Conservation (phyloP, 2,329 filamentous ascomycete genomes). For the Malbranchea zuffiana region DNA sequence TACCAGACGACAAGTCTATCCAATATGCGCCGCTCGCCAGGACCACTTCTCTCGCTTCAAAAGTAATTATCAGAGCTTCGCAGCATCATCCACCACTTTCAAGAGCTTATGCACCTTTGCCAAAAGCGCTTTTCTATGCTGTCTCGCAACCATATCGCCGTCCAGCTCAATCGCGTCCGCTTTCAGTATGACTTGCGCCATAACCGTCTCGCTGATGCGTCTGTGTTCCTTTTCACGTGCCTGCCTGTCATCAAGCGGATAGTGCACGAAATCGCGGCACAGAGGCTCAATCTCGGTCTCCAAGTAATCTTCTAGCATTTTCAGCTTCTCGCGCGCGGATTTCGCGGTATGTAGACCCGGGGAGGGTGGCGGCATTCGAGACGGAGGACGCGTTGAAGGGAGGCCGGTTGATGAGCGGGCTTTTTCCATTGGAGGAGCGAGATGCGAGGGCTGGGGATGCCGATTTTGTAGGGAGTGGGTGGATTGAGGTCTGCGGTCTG, state of each 20-base stretch:
- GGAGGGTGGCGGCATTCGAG: too few relatives aligned
- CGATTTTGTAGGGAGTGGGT: too few relatives aligned
- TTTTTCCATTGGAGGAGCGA: too few relatives aligned
- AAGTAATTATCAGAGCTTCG: constrained; percentile 13
- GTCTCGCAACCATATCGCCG: constrained; percentile 47
- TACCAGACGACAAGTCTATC: too few relatives aligned
- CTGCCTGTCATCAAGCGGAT: constrained; percentile 32
- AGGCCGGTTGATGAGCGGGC: too few relatives aligned
- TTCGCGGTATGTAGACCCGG: not conserved
- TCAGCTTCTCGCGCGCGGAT: constrained; percentile 26
- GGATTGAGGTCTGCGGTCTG: too few relatives aligned
- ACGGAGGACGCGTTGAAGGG: too few relatives aligned
- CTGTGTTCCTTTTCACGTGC: constrained; percentile 34
- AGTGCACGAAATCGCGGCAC: constrained; percentile 28
- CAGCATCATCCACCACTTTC: constrained; percentile 28
- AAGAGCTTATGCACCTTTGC: constrained; percentile 33
- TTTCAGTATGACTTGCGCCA: constrained; percentile 38
- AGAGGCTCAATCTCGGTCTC: constrained; percentile 29
- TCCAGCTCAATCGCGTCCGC: constrained; percentile 66
- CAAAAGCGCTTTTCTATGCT: constrained; percentile 39
- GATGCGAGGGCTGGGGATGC: too few relatives aligned
- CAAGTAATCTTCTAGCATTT: constrained; percentile 29
- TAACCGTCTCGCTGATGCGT: constrained; percentile 34
- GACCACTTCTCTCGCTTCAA: constrained; percentile 1
- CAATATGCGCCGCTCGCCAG: constrained; percentile 1